These are phyloP conservation scores for Volvariella volvacea DNA, from an alignment of 1,284 basidiomycete genomes.

Conservation along the genomic window DNA sequence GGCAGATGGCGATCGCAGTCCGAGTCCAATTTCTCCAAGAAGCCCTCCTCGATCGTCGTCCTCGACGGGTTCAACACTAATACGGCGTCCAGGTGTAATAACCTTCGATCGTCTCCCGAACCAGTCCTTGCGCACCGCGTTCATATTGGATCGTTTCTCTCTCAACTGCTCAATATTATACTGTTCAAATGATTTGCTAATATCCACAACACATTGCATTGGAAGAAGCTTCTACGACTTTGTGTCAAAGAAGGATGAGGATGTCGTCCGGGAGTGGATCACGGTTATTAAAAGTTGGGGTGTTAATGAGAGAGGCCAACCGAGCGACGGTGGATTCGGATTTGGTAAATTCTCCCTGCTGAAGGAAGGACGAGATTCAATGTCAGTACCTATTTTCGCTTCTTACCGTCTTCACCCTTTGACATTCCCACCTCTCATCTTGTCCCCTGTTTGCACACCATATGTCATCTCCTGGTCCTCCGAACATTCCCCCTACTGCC, in stretches of 20 bases:
- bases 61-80: conserved; percentile 1
- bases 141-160: conserved; percentile 71
- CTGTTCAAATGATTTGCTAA: conserved; percentile 62
- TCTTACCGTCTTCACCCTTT: conserved; percentile 1
- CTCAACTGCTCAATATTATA: conserved; percentile 55
- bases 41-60: conserved; percentile 1
- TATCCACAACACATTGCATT: conserved; percentile 49
- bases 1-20: conserved; percentile 11
- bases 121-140: conserved; percentile 61
- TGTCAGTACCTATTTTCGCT: conserved; percentile 27
- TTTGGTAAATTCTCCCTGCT: conserved; percentile 61
- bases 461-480: too few relatives aligned
- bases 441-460: too few relatives aligned
- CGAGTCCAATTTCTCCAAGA: conserved; percentile 13
- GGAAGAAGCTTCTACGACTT: conserved; percentile 71
- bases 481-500: too few relatives aligned
- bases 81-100: conserved; percentile 15
- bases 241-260: conserved; percentile 54
- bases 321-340: conserved; percentile 74
- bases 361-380: conserved; percentile 51
- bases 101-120: conserved; percentile 52
- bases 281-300: conserved; percentile 72
- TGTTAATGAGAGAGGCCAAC: conserved; percentile 71
- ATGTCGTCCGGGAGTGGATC: conserved; percentile 60
- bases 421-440: conserved; percentile 3